Evolutionary conservation across 768 basidiomycete genomes (phyloP), one percentile per base, ranked within the genome.

Genomic region (Cyclocybe cylindracea): DNA sequence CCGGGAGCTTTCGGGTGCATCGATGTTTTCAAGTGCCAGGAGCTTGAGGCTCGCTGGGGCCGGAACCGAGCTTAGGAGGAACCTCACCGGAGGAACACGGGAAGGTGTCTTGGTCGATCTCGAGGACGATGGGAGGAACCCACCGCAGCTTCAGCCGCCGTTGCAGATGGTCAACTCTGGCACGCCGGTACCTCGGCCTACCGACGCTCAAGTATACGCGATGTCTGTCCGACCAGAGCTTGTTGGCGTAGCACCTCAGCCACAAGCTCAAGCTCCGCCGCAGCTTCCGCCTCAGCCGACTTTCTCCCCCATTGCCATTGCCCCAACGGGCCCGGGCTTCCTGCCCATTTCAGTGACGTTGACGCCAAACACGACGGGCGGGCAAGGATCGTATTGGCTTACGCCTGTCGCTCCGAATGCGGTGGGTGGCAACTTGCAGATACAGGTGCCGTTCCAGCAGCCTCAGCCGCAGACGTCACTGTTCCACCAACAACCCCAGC

Each of bases 141-240:
- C 44, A 39, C 29, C 42, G 13, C 50, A 36, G 19, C 46, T 50
- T 35, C 36, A 37, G 29, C 48, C 55, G 24, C 61, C 60, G 13
- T 41, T 60, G 55, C 62, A 65, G 51, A 59, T 54, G 53, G 24
- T 58, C 29, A 36, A 18, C 7, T 46, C 48, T 4, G 37, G 32
- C 33, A 50, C 42, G 38, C 46, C 29, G n/a, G 14, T 32, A n/a
- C 37, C 33, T 36, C 57, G 63, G 13, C 67, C 65, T 46, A 84
- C 86, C 24, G 83, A 83, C 29, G 88, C 87, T 19, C 79, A 86
- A 71, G 70, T 65, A 47, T 87, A 87, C 54, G 81, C 80, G 35
- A 71, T 72, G 54, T 72, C 79, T 39, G 69, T 83, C 16, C 68
- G 76, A 55, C 70, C 73, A 32, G 63, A 57, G 31, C 44, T 57